Percentiles rank a stretch among this genome's conserved stretches.
Evolutionary conservation across 2,329 filamentous ascomycete genomes (phyloP).

Genomic region (Fusarium xyrophilum): DNA sequence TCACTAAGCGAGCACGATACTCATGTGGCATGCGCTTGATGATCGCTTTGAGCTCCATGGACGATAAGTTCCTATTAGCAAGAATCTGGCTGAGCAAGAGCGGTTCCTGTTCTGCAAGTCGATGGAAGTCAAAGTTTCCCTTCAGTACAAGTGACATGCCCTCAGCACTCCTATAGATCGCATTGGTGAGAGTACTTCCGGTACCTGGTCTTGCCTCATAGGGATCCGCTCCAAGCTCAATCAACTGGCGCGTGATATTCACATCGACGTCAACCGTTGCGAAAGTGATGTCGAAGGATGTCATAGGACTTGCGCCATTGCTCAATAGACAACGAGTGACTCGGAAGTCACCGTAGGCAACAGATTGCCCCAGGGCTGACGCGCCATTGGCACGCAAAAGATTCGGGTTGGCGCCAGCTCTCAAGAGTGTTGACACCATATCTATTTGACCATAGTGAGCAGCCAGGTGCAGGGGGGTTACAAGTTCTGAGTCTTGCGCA

Average conservation of each 20-base stretch:
- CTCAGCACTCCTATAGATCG: neutral
- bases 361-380: constrained; percentile 16
- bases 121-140: constrained; percentile 29
- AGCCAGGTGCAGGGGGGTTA: constrained; percentile 28
- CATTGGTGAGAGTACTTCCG: neutral
- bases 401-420: constrained; percentile 31
- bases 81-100: constrained; percentile 4
- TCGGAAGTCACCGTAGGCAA: neutral
- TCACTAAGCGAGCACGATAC: constrained; percentile 14
- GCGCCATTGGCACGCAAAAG: constrained; percentile 1
- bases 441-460: neutral
- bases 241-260: constrained; percentile 1
- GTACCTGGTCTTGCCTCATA: neutral
- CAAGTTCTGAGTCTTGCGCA: constrained; percentile 8
- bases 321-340: constrained; percentile 11
- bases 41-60: constrained; percentile 8
- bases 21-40: constrained; percentile 28
- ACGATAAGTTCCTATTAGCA: neutral
- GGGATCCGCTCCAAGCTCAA: constrained; percentile 23
- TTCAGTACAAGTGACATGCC: constrained; percentile 21
- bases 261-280: neutral
- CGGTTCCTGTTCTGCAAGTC: constrained; percentile 22
- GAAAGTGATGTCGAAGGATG: neutral
- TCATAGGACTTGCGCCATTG: constrained; percentile 17
- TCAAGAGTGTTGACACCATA: constrained; percentile 16